Evolutionary conservation across 2,329 filamentous ascomycete species (phyloP), one percentile per base, ranked within the genome.

Genomic region (Nigrograna mackinnonii): DNA sequence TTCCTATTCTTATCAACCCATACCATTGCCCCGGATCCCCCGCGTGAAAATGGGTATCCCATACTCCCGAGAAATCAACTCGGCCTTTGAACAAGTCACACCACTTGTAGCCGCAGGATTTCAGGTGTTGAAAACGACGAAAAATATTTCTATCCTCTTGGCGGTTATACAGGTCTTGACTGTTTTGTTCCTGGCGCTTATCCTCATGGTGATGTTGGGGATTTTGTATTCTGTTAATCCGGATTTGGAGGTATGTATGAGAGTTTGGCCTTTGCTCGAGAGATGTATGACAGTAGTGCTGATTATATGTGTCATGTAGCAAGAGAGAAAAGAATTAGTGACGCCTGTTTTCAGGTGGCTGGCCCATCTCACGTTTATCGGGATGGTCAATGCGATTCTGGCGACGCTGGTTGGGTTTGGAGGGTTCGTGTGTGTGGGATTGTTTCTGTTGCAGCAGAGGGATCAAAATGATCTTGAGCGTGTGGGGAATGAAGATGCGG

Each of bases 41-140:
- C n/a, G n/a, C n/a, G n/a, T n/a, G n/a, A 62, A 43, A 32, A 79
- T 79, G 76, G 76, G 76, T 11, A 72, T 79, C 38, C 77, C 76
- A 1, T 79, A 78, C 61, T 77, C 73, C 12, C 72, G 70, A 52
- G 68, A 78, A 47, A 79, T 79, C 50, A 72, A 77, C 52, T 63
- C 71, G 2, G 76, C 76, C 26, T 78, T 79, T 57, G 71, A 75
- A 45, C 73, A 79, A 62, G 75, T 79, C 20, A 77, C 75, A 0
- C 76, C 77, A 0, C 71, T 79, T 4, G 75, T 78, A 3, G 73
- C 71, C 1, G 70, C 69, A 0, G 75, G 72, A 18, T 78, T 72
- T 62, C 62, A 75, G 49, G 72, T 78, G 19, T 64, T 79, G 2
- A 66, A 70, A 42, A 78, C 75, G 1, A 77, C 71, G 6, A 73